phyloP scores from a whole-genome alignment of 352 stramenopile species.

The Halophytophthora polymorphica region DNA sequence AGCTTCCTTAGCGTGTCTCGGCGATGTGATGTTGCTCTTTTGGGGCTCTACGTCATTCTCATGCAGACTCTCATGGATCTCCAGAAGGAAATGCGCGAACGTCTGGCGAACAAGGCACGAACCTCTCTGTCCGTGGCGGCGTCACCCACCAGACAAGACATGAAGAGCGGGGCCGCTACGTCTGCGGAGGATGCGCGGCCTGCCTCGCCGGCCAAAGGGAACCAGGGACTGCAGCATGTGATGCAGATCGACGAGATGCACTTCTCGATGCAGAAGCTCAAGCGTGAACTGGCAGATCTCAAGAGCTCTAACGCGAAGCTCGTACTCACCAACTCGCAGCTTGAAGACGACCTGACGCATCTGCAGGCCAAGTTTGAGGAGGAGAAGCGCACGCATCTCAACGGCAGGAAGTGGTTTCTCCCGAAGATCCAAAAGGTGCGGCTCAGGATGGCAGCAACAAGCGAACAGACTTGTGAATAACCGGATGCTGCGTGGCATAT shows the following conservation, averaged over 20 bases:
- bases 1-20: constrained; percentile 15
- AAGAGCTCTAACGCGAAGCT: constrained; percentile 63
- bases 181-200: constrained; percentile 7
- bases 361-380: constrained; percentile 67
- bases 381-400: constrained; percentile 59
- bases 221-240: constrained; percentile 2
- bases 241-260: constrained; percentile 54
- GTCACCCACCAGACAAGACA: constrained; percentile 4
- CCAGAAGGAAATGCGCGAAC: constrained; percentile 49
- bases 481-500: neutral
- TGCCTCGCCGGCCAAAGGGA: constrained; percentile 5
- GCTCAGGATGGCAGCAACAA: neutral
- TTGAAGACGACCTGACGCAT: constrained; percentile 70
- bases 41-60: constrained; percentile 43
- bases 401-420: constrained; percentile 62
- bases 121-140: constrained; percentile 14
- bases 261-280: constrained; percentile 71
- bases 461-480: neutral
- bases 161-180: neutral
- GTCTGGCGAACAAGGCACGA: constrained; percentile 25
- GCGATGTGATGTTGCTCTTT: constrained; percentile 12
- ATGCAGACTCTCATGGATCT: constrained; percentile 45
- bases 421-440: constrained; percentile 67
- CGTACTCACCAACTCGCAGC: constrained; percentile 60
- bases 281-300: constrained; percentile 58